phyloP scores from a whole-genome alignment of 257 asterid genomes.

The Solanum okadae region DNA sequence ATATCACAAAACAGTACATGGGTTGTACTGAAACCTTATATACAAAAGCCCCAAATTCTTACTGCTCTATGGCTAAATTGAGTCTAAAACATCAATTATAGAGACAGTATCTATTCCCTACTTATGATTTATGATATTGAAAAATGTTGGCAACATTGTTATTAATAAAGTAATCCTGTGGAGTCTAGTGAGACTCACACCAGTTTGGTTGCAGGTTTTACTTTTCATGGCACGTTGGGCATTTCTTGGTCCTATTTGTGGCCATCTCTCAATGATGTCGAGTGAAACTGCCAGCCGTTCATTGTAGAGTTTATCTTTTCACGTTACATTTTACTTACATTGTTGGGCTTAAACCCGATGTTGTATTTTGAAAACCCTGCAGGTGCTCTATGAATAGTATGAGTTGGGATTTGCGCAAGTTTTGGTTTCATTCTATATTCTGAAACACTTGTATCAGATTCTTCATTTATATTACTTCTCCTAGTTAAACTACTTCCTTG shows the following conservation, averaged over 20 bases:
- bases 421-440: not conserved
- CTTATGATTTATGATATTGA: not conserved
- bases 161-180: not conserved
- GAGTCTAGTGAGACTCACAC: not conserved
- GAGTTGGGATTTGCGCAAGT: not conserved
- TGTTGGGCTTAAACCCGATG: not conserved
- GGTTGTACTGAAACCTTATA: no score
- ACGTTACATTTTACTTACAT: not conserved
- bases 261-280: not conserved
- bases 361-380: not conserved
- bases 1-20: no score
- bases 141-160: not conserved
- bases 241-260: not conserved
- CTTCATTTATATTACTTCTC: not conserved
- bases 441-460: not conserved
- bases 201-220: not conserved
- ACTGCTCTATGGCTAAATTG: no score
- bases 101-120: no score
- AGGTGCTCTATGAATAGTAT: not conserved
- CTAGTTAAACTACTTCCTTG: not conserved
- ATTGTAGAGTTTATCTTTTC: not conserved
- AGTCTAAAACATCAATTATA: no score
- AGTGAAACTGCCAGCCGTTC: not conserved
- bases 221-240: not conserved
- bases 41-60: no score